Evolutionary conservation across 1,139 yeast genomes (phyloP).

Genomic region (Pichia sp.): DNA sequence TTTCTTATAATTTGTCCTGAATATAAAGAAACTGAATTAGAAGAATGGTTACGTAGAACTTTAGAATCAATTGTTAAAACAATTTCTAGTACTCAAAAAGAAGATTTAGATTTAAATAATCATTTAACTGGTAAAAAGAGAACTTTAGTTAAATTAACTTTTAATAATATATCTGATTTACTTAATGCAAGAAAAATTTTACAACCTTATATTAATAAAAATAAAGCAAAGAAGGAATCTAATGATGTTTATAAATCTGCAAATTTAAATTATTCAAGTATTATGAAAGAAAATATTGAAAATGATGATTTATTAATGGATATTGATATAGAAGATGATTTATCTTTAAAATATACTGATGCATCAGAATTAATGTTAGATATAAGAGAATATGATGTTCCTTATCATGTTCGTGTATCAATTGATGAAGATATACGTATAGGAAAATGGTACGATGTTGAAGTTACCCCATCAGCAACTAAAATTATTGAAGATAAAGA

Average conservation of each 20-base stretch:
- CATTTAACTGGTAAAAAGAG: slow-evolving; percentile 76
- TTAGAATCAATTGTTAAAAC: slow-evolving; percentile 60
- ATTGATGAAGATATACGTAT: slow-evolving; percentile 82
- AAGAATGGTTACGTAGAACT: slow-evolving; percentile 67
- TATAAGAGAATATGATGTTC: slow-evolving; percentile 90
- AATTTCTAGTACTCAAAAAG: slow-evolving; percentile 54
- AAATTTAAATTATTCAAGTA: slow-evolving; percentile 35
- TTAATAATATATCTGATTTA: slow-evolving; percentile 71
- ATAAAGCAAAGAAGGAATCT: slow-evolving; percentile 58
- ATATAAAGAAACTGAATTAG: slow-evolving; percentile 73
- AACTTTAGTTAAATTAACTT: slow-evolving; percentile 58
- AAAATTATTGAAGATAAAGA: slow-evolving; percentile 58
- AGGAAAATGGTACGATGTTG: slow-evolving; percentile 93
- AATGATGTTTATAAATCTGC: slow-evolving; percentile 62
- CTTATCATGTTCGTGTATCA: slow-evolving; percentile 91
- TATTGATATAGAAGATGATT: slow-evolving; percentile 23
- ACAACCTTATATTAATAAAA: slow-evolving; percentile 64
- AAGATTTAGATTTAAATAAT: slow-evolving; percentile 74
- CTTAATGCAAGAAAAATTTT: slow-evolving; percentile 64
- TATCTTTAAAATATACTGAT: slow-evolving; percentile 33
- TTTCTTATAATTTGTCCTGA: slow-evolving; percentile 66
- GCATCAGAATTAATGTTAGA: slow-evolving; percentile 68
- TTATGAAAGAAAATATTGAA: slow-evolving; percentile 21
- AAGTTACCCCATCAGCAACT: slow-evolving; percentile 48
- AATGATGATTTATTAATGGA: slow-evolving; percentile 23